A percentile compares a stretch with the other conserved stretches of the same genome.
phyloP scores from a whole-genome alignment of 768 basidiomycete genomes.

The Kwoniella sp. region DNA sequence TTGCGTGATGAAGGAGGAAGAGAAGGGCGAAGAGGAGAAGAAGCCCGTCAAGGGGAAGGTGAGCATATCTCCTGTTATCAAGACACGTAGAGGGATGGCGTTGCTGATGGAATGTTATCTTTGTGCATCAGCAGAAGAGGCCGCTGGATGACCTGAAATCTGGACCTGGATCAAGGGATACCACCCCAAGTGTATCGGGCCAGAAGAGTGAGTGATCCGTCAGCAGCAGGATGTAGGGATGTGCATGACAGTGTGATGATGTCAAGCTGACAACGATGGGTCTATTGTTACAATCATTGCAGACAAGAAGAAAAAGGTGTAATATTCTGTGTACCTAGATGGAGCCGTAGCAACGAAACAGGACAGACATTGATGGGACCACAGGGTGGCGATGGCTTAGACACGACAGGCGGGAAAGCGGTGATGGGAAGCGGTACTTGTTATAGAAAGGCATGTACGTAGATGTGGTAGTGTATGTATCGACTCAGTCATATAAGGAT shows the following conservation, averaged over 20 bases:
- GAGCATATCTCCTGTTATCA: not conserved
- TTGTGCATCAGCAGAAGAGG: constrained; percentile 24
- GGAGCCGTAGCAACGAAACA: too few species aligned
- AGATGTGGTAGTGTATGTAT: constrained; percentile 1
- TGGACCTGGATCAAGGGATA: constrained; percentile 33
- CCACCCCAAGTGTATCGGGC: constrained; percentile 30
- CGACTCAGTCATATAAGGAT: not conserved
- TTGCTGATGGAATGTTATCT: not conserved
- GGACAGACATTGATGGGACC: too few species aligned
- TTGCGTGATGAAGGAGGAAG: constrained; percentile 90
- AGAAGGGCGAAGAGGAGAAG: constrained; percentile 67
- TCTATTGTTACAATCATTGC: too few species aligned
- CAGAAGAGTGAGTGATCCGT: constrained; percentile 39
- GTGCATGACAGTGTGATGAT: not conserved
- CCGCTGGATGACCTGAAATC: constrained; percentile 36
- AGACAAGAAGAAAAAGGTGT: constrained; percentile 36
- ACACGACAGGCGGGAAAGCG: too few species aligned
- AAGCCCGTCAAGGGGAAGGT: constrained; percentile 57
- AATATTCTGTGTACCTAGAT: not conserved
- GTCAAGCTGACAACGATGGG: too few species aligned
- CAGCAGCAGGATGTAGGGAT: not conserved
- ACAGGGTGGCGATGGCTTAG: too few species aligned
- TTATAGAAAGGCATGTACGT: not conserved
- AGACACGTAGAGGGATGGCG: not conserved
- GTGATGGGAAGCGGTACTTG: too few species aligned